Conservation (phyloP, 2,329 filamentous ascomycete species). For the Fusarium clavum region DNA sequence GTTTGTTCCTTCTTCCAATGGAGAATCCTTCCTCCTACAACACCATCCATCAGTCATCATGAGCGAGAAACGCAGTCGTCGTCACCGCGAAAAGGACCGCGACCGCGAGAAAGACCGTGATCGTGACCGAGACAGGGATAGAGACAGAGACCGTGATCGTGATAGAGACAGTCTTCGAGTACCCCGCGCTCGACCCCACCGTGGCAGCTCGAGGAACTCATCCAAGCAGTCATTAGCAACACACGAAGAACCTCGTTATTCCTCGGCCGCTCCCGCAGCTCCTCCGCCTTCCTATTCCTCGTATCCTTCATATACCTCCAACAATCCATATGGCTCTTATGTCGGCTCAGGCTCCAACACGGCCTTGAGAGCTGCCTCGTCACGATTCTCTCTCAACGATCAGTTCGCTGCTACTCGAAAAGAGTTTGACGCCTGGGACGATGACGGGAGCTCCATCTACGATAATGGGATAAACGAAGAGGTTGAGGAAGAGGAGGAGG, state of each 20-base stretch:
- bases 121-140: neutral
- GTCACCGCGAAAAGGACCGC: neutral
- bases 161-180: constrained; percentile 46
- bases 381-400: constrained; percentile 60
- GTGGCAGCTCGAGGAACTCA: constrained; percentile 35
- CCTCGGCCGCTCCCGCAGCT: neutral
- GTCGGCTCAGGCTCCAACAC: constrained; percentile 40
- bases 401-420: constrained; percentile 61
- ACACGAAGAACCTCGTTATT: constrained; percentile 38
- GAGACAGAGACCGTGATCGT: neutral
- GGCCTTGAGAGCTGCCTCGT: constrained; percentile 50
- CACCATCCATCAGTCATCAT: constrained; percentile 35
- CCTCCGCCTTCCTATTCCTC: neutral
- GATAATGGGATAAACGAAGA: constrained; percentile 49
- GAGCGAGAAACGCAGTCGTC: constrained; percentile 43
- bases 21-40: constrained; percentile 18
- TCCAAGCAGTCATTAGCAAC: constrained; percentile 44
- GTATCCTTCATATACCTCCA: neutral
- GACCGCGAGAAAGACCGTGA: neutral
- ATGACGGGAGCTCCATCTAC: constrained; percentile 59
- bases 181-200: constrained; percentile 41
- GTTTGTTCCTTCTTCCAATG: neutral
- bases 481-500: constrained; percentile 30
- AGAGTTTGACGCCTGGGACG: constrained; percentile 61
- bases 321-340: neutral